A percentile compares a stretch with the other conserved stretches of the same genome.
These are phyloP conservation scores for Poteriospumella lacustris DNA, from an alignment of 108 stramenopile species.

Conservation along the genomic window DNA sequence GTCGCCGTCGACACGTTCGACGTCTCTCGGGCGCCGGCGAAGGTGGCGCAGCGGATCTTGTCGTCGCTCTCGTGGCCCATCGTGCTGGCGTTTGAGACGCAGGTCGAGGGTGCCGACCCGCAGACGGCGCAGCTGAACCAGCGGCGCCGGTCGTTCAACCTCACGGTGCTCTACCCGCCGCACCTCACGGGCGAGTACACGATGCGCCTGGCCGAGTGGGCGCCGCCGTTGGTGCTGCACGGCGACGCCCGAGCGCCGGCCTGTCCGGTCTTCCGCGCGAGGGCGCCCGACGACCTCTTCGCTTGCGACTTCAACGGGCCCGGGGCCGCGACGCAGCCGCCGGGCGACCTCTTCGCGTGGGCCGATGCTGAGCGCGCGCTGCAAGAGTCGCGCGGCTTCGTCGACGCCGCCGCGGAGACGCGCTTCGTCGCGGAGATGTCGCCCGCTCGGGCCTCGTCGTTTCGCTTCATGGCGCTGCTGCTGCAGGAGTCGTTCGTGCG, in stretches of 20 bases:
- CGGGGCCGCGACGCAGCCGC: too few relatives aligned
- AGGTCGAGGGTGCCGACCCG: neutral
- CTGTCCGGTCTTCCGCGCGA: constrained; percentile 4
- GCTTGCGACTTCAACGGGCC: too few relatives aligned
- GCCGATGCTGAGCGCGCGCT: too few relatives aligned
- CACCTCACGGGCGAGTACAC: neutral
- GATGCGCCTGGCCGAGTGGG: constrained; percentile 17
- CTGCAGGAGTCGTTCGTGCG: neutral
- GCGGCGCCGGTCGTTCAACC: neutral
- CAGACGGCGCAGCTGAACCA: neutral
- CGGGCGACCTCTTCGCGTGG: too few relatives aligned
- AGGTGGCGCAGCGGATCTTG: neutral
- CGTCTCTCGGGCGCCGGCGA: constrained; percentile 2
- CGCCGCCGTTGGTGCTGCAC: neutral
- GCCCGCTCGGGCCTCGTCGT: too few relatives aligned
- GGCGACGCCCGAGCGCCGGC: neutral
- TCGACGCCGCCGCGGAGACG: too few relatives aligned
- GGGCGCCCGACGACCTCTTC: neutral
- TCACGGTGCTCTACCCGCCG: constrained; percentile 16
- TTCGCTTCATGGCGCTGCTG: neutral
- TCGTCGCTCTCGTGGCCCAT: constrained; percentile 1
- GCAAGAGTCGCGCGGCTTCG: too few relatives aligned
- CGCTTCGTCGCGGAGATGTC: too few relatives aligned
- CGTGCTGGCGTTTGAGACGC: constrained; percentile 12
- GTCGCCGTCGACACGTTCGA: constrained; percentile 10